Conservation (phyloP, 2,329 filamentous ascomycete genomes). For the Epichloe brachyelytri region DNA sequence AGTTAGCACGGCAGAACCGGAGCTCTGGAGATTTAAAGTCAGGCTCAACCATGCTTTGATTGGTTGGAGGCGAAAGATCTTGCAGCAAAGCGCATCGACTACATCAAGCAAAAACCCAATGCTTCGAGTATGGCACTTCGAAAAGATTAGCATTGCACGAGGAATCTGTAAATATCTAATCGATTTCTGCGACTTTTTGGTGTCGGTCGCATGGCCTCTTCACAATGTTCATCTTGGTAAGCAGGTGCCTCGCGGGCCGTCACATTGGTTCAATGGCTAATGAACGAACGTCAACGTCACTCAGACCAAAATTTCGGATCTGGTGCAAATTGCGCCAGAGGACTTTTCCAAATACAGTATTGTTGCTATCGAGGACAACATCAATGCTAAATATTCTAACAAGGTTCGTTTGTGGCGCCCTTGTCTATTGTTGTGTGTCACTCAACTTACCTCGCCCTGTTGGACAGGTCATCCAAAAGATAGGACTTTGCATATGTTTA, state of each 20-base stretch:
- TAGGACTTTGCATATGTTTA: constrained; percentile 85
- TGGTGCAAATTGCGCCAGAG: constrained; percentile 82
- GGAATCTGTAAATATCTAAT: neutral
- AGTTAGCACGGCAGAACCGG: neutral
- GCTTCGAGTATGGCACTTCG: neutral
- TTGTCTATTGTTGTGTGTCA: neutral
- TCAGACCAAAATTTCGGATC: constrained; percentile 84
- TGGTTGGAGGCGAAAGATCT: constrained; percentile 1
- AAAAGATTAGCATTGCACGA: neutral
- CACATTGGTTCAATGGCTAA: neutral
- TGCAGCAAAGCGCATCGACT: neutral
- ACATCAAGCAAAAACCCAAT: neutral
- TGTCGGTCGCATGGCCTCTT: neutral
- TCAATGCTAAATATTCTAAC: constrained; percentile 94
- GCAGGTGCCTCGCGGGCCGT: constrained; percentile 2
- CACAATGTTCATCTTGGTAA: constrained; percentile 39
- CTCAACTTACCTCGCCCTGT: constrained; percentile 2
- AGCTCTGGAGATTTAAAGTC: neutral
- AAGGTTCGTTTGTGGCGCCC: constrained; percentile 38
- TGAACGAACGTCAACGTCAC: neutral
- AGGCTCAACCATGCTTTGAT: neutral
- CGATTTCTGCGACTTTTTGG: neutral
- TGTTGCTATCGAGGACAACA: constrained; percentile 85
- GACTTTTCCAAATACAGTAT: constrained; percentile 76
- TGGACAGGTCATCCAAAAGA: constrained; percentile 68